Evolutionary conservation across 2,329 filamentous ascomycete species (phyloP).

Genomic region (Exophiala spinifera): DNA sequence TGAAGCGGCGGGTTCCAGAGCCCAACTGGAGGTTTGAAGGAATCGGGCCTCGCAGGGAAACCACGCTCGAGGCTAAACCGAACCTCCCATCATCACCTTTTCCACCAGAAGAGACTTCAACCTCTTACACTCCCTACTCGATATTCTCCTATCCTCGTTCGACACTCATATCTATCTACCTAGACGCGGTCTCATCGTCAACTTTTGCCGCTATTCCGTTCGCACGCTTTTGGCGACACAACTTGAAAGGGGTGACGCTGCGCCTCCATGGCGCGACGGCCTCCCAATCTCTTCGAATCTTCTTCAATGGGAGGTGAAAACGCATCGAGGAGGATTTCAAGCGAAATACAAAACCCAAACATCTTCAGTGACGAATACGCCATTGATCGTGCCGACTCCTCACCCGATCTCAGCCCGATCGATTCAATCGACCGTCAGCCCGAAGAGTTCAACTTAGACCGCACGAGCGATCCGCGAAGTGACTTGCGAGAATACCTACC

Average conservation of each 20-base stretch:
- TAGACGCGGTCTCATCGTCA: background rate
- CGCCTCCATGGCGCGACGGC: constrained; percentile 26
- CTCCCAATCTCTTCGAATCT: constrained; percentile 13
- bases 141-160: background rate
- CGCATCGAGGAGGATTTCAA: constrained; percentile 18
- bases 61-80: constrained; percentile 1
- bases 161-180: no score
- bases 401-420: constrained; percentile 10
- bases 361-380: constrained; percentile 51
- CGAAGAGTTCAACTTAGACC: constrained; percentile 24
- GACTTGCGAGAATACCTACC: constrained; percentile 22
- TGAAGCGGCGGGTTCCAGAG: background rate
- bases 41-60: no score
- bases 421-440: constrained; percentile 18
- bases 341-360: constrained; percentile 37
- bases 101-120: constrained; percentile 13
- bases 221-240: background rate
- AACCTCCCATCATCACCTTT: constrained; percentile 7
- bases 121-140: background rate
- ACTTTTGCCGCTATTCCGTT: background rate
- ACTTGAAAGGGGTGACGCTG: constrained; percentile 22
- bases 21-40: no score
- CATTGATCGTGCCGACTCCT: constrained; percentile 33
- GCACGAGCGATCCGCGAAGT: constrained; percentile 22
- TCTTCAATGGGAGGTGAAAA: constrained; percentile 11